Evolutionary conservation across 1,139 yeast species (phyloP), one percentile per base, ranked within the genome.

Genomic region (Debaryomyces sp.): DNA sequence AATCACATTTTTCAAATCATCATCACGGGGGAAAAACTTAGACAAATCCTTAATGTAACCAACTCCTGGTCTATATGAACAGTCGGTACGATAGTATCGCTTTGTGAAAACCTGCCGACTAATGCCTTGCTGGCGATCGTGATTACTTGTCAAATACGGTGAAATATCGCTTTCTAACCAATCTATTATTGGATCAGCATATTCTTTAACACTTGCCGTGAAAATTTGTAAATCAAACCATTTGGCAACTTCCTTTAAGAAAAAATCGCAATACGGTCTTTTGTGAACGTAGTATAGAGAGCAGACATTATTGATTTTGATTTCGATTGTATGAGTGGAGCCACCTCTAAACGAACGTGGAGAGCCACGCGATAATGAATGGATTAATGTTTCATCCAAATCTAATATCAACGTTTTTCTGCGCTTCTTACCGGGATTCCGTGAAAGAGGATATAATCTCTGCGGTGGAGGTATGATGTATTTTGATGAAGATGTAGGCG

Each of bases 111-210:
- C 53, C 26, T 50, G 45, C 13, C 44, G 47, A 36, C 48, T 45
- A 41, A 50, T 51, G 44, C 53, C 53, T 41, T 51, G 49, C 37
- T 53, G 50, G 37, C 53, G 30, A 29, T 33, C 41, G n/a, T 42
- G 26, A 15, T 39, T 46, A 13, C 27, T 42, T 9, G 32, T 30
- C 5, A 38, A 32, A 23, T 33, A 23, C 7, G 41, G 12, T 4
- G 38, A 30, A n/a, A 73, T 64, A 43, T 75, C 80, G 47, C 63
- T 64, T 56, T 76, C 81, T 18, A 94, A 71, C 87, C 96, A 89
- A 67, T 92, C 95, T 46, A 94, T 90, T 52, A 94, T 95, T 0
- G 99, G 99, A 62, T 94, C 99, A 0, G 99, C 99, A 60, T 94
- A 94, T 64, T 91, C 97, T 66, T 85, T 85, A 50, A 94, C 95